Evolutionary conservation across 2,329 filamentous ascomycete genomes (phyloP).

Genomic region (Fusarium pilosicola): DNA sequence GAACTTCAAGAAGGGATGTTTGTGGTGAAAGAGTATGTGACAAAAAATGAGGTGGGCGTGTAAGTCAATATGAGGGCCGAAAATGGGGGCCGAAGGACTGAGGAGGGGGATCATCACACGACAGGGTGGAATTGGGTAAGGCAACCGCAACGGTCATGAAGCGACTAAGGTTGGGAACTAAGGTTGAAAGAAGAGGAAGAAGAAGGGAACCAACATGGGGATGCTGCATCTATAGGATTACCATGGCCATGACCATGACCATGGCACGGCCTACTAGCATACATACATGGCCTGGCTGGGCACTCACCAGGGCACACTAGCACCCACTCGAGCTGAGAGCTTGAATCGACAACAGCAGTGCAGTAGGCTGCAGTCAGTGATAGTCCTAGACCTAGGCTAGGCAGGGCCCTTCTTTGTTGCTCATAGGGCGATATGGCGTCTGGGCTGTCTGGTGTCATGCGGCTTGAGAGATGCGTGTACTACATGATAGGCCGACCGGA

Average conservation of each 20-base stretch:
- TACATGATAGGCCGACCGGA: slow-evolving; percentile 24
- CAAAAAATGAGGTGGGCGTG: slow-evolving; percentile 33
- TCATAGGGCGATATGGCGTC: not conserved
- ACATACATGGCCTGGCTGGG: slow-evolving; percentile 18
- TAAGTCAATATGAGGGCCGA: slow-evolving; percentile 43
- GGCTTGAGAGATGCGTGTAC: slow-evolving; percentile 26
- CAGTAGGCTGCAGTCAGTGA: slow-evolving; percentile 12
- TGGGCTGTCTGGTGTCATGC: slow-evolving; percentile 3
- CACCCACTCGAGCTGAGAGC: slow-evolving; percentile 19
- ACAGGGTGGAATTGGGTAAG: slow-evolving; percentile 26
- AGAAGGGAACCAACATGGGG: slow-evolving; percentile 18
- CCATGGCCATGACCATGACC: not conserved
- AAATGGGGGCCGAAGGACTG: slow-evolving; percentile 14
- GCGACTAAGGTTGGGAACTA: slow-evolving; percentile 3
- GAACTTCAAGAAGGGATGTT: not conserved
- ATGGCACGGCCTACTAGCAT: slow-evolving; percentile 14
- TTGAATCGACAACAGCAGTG: slow-evolving; percentile 11
- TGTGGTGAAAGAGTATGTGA: slow-evolving; percentile 1
- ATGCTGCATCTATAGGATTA: slow-evolving; percentile 8
- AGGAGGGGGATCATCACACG: slow-evolving; percentile 34
- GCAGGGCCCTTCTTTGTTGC: slow-evolving; percentile 11
- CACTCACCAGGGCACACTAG: slow-evolving; percentile 31
- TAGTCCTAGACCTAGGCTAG: slow-evolving; percentile 1
- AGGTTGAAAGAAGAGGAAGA: slow-evolving; percentile 7
- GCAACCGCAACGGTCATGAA: slow-evolving; percentile 1